Conservation (phyloP, 2,329 filamentous ascomycete genomes). For the Nannizzia gypsea region DNA sequence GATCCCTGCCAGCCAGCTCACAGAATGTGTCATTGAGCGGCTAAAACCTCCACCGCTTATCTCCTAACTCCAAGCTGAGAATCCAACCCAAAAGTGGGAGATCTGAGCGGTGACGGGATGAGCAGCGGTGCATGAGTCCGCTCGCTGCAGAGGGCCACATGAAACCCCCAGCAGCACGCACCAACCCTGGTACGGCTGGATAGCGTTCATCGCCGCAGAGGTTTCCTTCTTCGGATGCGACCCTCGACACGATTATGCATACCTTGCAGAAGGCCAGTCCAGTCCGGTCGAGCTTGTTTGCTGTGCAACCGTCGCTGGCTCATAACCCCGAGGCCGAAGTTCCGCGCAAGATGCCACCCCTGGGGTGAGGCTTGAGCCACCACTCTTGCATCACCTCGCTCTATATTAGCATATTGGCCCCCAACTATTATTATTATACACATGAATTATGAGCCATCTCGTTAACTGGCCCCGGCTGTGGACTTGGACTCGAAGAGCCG, state of each 20-base stretch:
- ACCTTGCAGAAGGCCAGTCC: background rate
- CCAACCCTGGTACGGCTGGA: background rate
- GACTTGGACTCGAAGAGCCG: background rate
- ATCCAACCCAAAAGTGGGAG: background rate
- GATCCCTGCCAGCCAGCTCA: background rate
- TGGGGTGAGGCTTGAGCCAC: background rate
- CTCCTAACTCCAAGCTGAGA: background rate
- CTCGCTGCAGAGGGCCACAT: background rate
- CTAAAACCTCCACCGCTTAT: constrained; percentile 2
- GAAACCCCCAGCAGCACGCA: background rate
- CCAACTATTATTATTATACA: background rate
- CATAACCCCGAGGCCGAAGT: background rate
- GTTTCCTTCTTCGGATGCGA: background rate
- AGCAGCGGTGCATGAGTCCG: background rate
- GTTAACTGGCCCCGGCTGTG: background rate
- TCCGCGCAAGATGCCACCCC: background rate
- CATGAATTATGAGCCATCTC: no score
- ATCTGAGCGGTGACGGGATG: background rate
- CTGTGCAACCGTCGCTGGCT: background rate
- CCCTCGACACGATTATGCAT: no score
- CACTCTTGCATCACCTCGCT: background rate
- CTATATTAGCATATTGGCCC: background rate
- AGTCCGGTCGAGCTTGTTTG: background rate
- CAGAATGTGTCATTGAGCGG: background rate
- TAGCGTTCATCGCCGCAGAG: background rate